Percentiles rank a stretch among this genome's conserved stretches.
These are phyloP conservation scores for Platismatia glauca DNA, from an alignment of 495 filamentous ascomycete genomes.

Conservation along the genomic window DNA sequence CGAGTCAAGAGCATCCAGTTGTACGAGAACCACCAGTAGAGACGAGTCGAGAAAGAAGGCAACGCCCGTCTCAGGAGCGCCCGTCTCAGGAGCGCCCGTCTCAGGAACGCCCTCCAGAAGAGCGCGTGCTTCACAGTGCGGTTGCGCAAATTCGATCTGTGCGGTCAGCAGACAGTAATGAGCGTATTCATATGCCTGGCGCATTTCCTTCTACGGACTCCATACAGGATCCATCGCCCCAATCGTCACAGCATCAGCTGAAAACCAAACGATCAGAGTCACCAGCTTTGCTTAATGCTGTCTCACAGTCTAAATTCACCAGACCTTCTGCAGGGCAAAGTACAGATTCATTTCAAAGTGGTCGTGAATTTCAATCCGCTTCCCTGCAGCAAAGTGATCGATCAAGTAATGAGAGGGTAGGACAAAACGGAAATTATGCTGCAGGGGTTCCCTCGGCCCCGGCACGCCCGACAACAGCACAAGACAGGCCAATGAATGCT, in stretches of 20 bases:
- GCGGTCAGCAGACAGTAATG: constrained; percentile 19
- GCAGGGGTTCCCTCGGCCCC: neutral
- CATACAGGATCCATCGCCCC: constrained; percentile 20
- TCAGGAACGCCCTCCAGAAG: constrained; percentile 16
- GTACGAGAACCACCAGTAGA: constrained; percentile 17
- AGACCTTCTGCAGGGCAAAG: constrained; percentile 41
- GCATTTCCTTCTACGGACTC: constrained; percentile 25
- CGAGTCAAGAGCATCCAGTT: constrained; percentile 15
- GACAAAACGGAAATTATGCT: constrained; percentile 20
- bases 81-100: constrained; percentile 11
- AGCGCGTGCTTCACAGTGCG: constrained; percentile 19
- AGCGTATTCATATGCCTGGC: constrained; percentile 24
- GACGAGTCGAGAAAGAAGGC: constrained; percentile 16
- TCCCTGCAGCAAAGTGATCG: constrained; percentile 13
- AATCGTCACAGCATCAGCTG: constrained; percentile 26
- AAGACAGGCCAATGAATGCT: constrained; percentile 15
- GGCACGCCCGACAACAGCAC: neutral
- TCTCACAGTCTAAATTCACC: constrained; percentile 28
- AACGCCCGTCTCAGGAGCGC: constrained; percentile 18
- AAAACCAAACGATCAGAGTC: constrained; percentile 30
- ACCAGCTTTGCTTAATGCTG: constrained; percentile 21
- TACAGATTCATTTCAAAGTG: constrained; percentile 46
- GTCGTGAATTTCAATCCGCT: constrained; percentile 32
- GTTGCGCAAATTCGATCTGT: constrained; percentile 12
- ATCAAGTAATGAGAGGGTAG: constrained; percentile 20